Conservation (phyloP, 108 stramenopile genomes). For the Skeletonema potamos region DNA sequence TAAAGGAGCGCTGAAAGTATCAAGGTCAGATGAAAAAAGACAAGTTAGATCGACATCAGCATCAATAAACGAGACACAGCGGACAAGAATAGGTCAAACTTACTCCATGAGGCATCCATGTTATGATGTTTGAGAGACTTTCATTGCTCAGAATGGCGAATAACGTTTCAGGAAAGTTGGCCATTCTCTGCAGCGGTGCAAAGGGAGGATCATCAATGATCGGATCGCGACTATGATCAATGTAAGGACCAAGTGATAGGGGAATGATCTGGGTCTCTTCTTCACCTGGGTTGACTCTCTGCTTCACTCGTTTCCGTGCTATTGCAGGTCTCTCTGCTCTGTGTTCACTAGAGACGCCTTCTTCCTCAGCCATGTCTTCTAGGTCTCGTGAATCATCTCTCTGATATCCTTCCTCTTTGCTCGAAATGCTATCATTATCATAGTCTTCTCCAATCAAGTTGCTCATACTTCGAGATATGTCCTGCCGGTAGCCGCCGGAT, state of each 20-base stretch:
- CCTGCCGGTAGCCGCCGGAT: not conserved
- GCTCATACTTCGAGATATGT: not conserved
- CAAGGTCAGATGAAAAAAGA: not conserved
- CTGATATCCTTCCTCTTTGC: not conserved
- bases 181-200: not conserved
- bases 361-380: not conserved
- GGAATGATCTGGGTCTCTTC: slow-evolving; percentile 1
- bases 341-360: not conserved
- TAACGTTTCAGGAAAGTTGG: not conserved
- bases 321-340: not conserved
- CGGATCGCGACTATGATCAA: not conserved
- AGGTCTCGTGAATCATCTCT: not conserved
- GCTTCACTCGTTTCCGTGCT: not conserved
- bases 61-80: not conserved
- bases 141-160: not conserved
- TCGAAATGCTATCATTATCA: not conserved
- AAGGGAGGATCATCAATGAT: not conserved
- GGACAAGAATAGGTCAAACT: not conserved
- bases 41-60: not conserved
- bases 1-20: not conserved
- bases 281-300: not conserved
- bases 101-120: not conserved
- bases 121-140: not conserved
- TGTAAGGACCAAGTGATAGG: not conserved
- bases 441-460: slow-evolving; percentile 1